A percentile compares a stretch with the other conserved stretches of the same genome.
Conservation (phyloP, 2,329 filamentous ascomycete genomes). For the Scedosporium aurantiacum region DNA sequence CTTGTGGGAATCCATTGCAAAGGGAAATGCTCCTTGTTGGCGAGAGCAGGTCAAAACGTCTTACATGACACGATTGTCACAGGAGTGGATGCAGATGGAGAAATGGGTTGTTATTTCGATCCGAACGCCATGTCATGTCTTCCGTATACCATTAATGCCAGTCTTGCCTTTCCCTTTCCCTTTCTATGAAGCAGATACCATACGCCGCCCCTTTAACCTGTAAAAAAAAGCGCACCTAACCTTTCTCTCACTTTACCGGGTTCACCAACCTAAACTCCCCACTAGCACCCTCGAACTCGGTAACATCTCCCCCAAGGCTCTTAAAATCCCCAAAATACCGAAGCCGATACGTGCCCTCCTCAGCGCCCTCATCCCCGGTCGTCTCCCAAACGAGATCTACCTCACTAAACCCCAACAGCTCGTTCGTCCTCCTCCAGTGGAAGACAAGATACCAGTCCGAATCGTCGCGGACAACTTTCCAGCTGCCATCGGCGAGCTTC, state of each 20-base stretch:
- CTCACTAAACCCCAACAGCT: constrained; percentile 62
- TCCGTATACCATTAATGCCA: too few relatives aligned
- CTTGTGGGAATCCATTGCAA: too few relatives aligned
- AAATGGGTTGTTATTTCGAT: too few relatives aligned
- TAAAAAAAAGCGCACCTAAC: neutral
- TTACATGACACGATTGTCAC: too few relatives aligned
- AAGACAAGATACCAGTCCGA: constrained; percentile 76
- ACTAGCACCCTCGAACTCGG: constrained; percentile 57
- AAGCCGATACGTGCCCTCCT: constrained; percentile 58
- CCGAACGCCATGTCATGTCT: too few relatives aligned
- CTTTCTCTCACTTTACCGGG: too few relatives aligned
- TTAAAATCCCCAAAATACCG: constrained; percentile 77
- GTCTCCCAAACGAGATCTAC: constrained; percentile 75
- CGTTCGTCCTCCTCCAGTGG: constrained; percentile 64
- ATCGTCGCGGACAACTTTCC: constrained; percentile 61
- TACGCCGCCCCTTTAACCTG: neutral
- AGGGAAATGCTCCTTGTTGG: too few relatives aligned
- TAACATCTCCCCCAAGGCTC: constrained; percentile 48
- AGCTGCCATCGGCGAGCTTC: constrained; percentile 34
- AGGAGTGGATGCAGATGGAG: too few relatives aligned
- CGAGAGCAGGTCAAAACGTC: too few relatives aligned
- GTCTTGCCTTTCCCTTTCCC: neutral
- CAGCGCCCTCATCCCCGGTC: constrained; percentile 31
- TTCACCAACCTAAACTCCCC: constrained; percentile 30
- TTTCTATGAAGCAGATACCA: neutral